Evolutionary conservation across 1,284 basidiomycete genomes (phyloP).

Genomic region (Microbotryum lychnidis-dioicae): DNA sequence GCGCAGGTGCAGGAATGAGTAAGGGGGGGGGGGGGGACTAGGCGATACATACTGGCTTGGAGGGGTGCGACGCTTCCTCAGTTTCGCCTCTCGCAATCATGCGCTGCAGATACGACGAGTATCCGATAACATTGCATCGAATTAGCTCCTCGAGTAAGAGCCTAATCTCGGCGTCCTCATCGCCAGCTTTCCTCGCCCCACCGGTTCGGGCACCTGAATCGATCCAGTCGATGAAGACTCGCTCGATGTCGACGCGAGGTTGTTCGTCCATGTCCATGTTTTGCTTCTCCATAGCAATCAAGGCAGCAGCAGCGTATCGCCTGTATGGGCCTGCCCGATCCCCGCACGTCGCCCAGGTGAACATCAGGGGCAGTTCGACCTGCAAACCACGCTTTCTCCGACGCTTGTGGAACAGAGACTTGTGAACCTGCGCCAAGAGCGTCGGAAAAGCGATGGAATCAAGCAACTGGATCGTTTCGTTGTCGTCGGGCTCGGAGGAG

Average conservation of each 20-base stretch:
- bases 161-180: slow-evolving; percentile 1
- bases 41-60: too few relatives aligned
- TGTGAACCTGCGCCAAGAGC: too few relatives aligned
- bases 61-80: not conserved
- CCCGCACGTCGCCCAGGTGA: slow-evolving; percentile 21
- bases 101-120: slow-evolving; percentile 26
- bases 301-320: slow-evolving; percentile 14
- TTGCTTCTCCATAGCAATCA: slow-evolving; percentile 20
- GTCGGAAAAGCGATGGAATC: not conserved
- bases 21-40: too few relatives aligned
- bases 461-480: slow-evolving; percentile 9
- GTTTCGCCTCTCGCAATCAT: slow-evolving; percentile 32
- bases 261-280: not conserved
- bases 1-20: not conserved
- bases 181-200: slow-evolving; percentile 1
- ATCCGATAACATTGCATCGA: slow-evolving; percentile 17
- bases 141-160: slow-evolving; percentile 20
- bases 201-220: not conserved
- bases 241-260: slow-evolving; percentile 3
- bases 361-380: slow-evolving; percentile 17
- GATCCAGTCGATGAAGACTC: slow-evolving; percentile 9
- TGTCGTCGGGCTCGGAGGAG: slow-evolving; percentile 3
- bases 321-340: slow-evolving; percentile 16
- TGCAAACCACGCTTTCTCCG: not conserved
- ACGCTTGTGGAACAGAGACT: not conserved